Evolutionary conservation across 768 basidiomycete species (phyloP).

Genomic region (Agrocybe pediades): DNA sequence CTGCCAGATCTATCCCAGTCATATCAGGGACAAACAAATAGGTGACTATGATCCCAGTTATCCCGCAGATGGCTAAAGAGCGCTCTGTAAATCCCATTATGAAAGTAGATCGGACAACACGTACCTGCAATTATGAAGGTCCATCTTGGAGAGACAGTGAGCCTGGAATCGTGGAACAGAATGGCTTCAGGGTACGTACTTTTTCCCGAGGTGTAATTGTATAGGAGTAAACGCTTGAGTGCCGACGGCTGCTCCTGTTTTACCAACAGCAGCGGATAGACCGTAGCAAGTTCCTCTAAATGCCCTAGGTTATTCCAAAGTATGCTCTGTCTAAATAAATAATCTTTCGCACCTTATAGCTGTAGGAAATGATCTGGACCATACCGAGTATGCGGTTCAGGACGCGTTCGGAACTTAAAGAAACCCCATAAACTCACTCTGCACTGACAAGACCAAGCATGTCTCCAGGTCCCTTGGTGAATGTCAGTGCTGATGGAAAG

Average conservation of each 20-base stretch:
- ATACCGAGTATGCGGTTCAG: too few relatives aligned
- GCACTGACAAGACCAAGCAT: slow-evolving; percentile 69
- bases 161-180: too few relatives aligned
- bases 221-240: slow-evolving; percentile 74
- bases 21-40: slow-evolving; percentile 71
- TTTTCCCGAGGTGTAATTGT: slow-evolving; percentile 65
- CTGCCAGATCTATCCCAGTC: slow-evolving; percentile 66
- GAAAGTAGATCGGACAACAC: not conserved
- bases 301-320: not conserved
- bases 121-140: slow-evolving; percentile 56
- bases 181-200: too few relatives aligned
- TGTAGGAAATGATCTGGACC: slow-evolving; percentile 67
- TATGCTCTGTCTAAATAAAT: not conserved
- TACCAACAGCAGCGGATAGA: slow-evolving; percentile 66
- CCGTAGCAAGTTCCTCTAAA: slow-evolving; percentile 70
- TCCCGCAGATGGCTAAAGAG: slow-evolving; percentile 57
- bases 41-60: slow-evolving; percentile 62
- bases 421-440: slow-evolving; percentile 62
- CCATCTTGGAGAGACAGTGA: slow-evolving; percentile 40
- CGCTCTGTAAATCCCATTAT: not conserved
- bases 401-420: too few relatives aligned
- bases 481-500: not conserved
- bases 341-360: slow-evolving; percentile 48
- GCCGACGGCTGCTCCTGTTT: slow-evolving; percentile 72
- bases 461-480: slow-evolving; percentile 67